These are phyloP conservation scores for Gloeophyllum trabeum DNA, from an alignment of 768 basidiomycete genomes.

Conservation along the genomic window DNA sequence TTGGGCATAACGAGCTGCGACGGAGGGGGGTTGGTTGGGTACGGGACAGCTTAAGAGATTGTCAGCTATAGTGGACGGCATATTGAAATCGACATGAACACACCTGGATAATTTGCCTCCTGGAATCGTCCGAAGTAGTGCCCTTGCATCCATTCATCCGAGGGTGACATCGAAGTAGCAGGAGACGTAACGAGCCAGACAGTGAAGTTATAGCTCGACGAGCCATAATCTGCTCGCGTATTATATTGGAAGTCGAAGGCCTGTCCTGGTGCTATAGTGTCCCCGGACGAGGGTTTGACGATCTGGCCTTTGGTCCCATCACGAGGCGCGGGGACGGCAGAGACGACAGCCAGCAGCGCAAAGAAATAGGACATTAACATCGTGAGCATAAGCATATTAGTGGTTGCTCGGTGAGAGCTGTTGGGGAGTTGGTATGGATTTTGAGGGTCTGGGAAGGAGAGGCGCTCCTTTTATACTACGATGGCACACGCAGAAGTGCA, in stretches of 20 bases:
- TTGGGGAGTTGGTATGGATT: no score
- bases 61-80: not conserved
- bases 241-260: conserved; percentile 29
- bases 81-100: conserved; percentile 2
- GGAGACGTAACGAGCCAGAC: conserved; percentile 28
- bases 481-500: no score
- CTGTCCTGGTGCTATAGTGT: conserved; percentile 26
- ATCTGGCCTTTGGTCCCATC: conserved; percentile 15
- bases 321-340: conserved; percentile 4
- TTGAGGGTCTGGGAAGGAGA: no score
- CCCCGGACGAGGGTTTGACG: conserved; percentile 18
- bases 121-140: conserved; percentile 34
- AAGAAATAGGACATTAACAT: no score
- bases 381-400: no score
- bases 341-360: conserved; percentile 1
- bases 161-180: conserved; percentile 10
- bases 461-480: no score
- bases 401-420: no score
- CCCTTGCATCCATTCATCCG: conserved; percentile 22
- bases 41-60: conserved; percentile 23
- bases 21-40: conserved; percentile 26
- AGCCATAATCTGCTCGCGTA: conserved; percentile 27
- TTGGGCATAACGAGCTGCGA: conserved; percentile 31
- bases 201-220: conserved; percentile 28
- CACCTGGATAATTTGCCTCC: conserved; percentile 31